Base-by-base conservation (phyloP, 176 grass and related monocot species). In the Panicum miliaceum region DNA sequence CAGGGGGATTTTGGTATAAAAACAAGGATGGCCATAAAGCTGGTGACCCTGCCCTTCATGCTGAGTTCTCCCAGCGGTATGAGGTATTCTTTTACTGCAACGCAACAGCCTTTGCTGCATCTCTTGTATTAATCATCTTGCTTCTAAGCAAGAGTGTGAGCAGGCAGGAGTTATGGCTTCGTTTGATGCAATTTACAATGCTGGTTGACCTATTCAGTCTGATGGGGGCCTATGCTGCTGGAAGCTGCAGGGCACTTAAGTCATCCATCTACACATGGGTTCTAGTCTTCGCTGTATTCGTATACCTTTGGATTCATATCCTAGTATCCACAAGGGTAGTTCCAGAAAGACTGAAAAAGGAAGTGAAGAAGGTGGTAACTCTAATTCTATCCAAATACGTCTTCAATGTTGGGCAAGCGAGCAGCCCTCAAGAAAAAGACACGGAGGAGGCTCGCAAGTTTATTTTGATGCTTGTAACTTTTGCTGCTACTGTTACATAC, bases 81-180 rank as follows among this genome's bases (percentile, higher is more conserved):
- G 18, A 64, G 12, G 45, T 64, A 4, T 88, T 88, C 65, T 83
- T 88, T 78, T 84, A 88, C 66, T 88, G 54, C 73, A 88, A 88
- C 34, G 73, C 86, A 42, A 56, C 80, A 56, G 86, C 80, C 32
- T 88, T 88, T 19, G 74, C 80, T 77, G 43, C 86, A 78, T 88
- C 80, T 26, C 60, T 92, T 27, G 75, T 89, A 34, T 84, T 90
- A 70, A 89, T 92, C 59, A 90, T 92, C 19, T 62, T 92, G 70
- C 87, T 90, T 57, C 81, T 89, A 18, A 86, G 85, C n/a, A 79
- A 89, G 68, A 29, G 26, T 23, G 84, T 86, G 26, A 83, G 81
- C 4, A 80, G 78, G 7, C 7, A 54, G 26, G 20, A 25, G 5
- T 8, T 65, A 1, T 89, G 85, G 87, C 75, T 90, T 35, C 68